phyloP scores from a whole-genome alignment of 257 asterid genomes.

The Cinchona pubescens region DNA sequence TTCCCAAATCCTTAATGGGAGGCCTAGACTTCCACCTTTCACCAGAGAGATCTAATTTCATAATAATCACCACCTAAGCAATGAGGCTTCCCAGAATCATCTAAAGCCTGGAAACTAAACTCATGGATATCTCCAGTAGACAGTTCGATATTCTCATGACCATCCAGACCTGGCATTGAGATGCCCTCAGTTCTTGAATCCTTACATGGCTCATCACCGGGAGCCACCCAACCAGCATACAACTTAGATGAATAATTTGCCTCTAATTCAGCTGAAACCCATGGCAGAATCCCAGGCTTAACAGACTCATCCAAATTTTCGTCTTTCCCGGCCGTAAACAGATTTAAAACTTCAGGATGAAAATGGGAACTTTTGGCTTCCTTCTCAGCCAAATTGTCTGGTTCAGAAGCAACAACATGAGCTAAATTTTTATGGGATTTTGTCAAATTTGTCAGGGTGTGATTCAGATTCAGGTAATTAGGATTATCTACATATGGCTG shows the following conservation, averaged over 20 bases:
- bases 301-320: slow-evolving; percentile 5
- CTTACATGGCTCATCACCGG: slow-evolving; percentile 65
- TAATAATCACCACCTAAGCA: slow-evolving; percentile 92
- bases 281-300: slow-evolving; percentile 27
- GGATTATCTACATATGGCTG: slow-evolving; percentile 19
- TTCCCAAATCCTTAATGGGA: slow-evolving; percentile 64
- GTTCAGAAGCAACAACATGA: slow-evolving; percentile 18
- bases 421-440: slow-evolving; percentile 24
- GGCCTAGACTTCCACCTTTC: slow-evolving; percentile 87
- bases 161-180: slow-evolving; percentile 49
- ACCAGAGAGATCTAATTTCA: slow-evolving; percentile 77
- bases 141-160: slow-evolving; percentile 31
- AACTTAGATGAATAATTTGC: slow-evolving; percentile 60
- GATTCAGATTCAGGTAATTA: slow-evolving; percentile 28
- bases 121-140: slow-evolving; percentile 67
- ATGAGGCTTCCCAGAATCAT: slow-evolving; percentile 56
- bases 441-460: slow-evolving; percentile 25
- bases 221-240: slow-evolving; percentile 54
- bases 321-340: slow-evolving; percentile 10
- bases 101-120: slow-evolving; percentile 70
- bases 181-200: slow-evolving; percentile 62
- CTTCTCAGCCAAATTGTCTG: slow-evolving; percentile 19
- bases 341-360: slow-evolving; percentile 28
- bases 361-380: slow-evolving; percentile 23
- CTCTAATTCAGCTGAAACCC: slow-evolving; percentile 64